Evolutionary conservation across 2,329 filamentous ascomycete genomes (phyloP), one percentile per base, ranked within the genome.

Genomic region (Zelopaecilomyces penicillatus): DNA sequence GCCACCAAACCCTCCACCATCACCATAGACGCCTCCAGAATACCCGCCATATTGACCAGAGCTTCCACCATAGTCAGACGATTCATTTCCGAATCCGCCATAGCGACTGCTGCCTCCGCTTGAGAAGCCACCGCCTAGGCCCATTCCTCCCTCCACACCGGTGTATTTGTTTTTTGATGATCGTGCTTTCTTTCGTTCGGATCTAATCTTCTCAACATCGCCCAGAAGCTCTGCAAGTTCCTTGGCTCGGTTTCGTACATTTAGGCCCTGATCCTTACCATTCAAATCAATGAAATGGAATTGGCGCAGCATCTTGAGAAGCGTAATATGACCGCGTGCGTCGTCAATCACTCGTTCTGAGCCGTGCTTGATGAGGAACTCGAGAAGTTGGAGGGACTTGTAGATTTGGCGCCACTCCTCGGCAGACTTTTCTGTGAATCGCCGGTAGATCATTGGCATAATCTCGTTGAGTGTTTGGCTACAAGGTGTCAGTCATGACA

Each of bases 321-420:
- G 81, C 11, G 91, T 94, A 50, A 98, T 80, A 65, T 98, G 93
- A 46, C 90, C 90, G 56, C 93, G 82, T 46, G 93, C 93, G 67
- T 98, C 93, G 66, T 98, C 93, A 53, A 98, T 91, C 33, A 98
- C 93, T 44, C 93, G 80, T 66, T 98, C 93, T 9, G 93, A 97
- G 50, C 93, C 93, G 65, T 98, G 93, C 74, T 98, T 98, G 69
- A 98, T 85, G 30, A 98, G 78, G 61, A 95, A 95, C 65, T 98
- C 91, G 62, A 98, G 83, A 45, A 98, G 76, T 74, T 97, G 93
- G 27, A 98, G 82, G 7, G 88, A 85, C 74, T 98, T 98, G 78
- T 98, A 98, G 61, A 98, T 98, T 66, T 98, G 93, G 54, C 93
- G 81, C 93, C 93, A 98, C 69, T 98, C 93, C 64, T 98, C 93